These are phyloP conservation scores for Vitis hybrid DNA, from an alignment of 177 flowering plant genomes.

Conservation along the genomic window DNA sequence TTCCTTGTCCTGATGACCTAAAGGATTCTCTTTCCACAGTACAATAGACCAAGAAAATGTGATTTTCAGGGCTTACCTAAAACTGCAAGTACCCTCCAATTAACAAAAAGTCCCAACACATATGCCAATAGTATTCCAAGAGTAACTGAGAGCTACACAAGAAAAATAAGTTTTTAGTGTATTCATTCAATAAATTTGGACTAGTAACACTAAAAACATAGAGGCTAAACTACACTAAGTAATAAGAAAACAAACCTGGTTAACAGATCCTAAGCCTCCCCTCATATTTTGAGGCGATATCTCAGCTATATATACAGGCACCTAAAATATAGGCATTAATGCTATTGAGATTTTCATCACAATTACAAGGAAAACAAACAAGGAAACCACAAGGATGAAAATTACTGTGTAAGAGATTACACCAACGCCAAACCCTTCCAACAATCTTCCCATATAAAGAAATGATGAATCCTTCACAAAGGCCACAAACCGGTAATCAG, in stretches of 20 bases:
- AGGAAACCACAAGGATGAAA: neutral
- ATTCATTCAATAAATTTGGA: neutral
- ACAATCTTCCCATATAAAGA: slow-evolving; percentile 59
- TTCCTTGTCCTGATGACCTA: too few species aligned
- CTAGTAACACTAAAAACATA: neutral
- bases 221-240: too few species aligned
- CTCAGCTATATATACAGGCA: slow-evolving; percentile 70
- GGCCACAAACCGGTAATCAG: neutral
- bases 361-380: neutral
- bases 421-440: slow-evolving; percentile 72
- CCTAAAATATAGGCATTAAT: slow-evolving; percentile 24
- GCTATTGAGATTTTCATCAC: neutral
- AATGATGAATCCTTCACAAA: slow-evolving; percentile 50
- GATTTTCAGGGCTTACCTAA: slow-evolving; percentile 31
- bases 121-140: slow-evolving; percentile 60
- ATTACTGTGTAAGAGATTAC: slow-evolving; percentile 60
- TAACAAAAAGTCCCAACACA: slow-evolving; percentile 51
- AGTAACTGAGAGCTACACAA: slow-evolving; percentile 55
- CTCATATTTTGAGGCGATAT: slow-evolving; percentile 63
- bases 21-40: too few species aligned
- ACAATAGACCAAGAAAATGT: too few species aligned
- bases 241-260: slow-evolving; percentile 39
- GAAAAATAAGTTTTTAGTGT: neutral
- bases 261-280: slow-evolving; percentile 59
- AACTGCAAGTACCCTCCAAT: slow-evolving; percentile 65